phyloP scores from a whole-genome alignment of 805 yeast species.

The Myxozyma mucilagina region DNA sequence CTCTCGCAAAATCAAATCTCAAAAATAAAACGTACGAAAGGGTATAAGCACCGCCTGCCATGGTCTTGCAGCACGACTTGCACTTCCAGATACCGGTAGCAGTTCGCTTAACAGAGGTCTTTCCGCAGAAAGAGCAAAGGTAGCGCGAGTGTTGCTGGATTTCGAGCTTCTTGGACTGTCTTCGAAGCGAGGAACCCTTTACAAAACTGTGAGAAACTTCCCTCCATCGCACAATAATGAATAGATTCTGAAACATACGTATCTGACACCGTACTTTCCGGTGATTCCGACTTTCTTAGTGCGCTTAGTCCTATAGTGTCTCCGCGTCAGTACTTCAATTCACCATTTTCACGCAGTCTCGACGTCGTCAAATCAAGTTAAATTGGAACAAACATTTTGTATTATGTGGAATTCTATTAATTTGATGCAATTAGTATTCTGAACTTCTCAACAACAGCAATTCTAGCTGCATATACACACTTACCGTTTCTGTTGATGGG shows the following conservation, averaged over 20 bases:
- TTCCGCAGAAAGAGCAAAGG: slow-evolving; percentile 99
- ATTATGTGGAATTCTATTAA: slow-evolving; percentile 6
- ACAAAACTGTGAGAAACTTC: background rate
- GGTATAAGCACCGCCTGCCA: slow-evolving; percentile 99
- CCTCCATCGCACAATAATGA: background rate
- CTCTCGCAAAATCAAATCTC: background rate
- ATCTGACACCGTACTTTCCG: slow-evolving; percentile 99
- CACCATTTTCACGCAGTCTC: background rate
- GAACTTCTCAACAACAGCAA: background rate
- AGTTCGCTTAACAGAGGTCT: slow-evolving; percentile 95
- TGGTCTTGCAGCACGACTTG: slow-evolving; percentile 89
- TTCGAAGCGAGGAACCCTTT: slow-evolving; percentile 96
- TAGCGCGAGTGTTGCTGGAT: slow-evolving; percentile 98
- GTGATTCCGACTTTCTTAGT: slow-evolving; percentile 99
- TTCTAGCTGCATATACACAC: background rate
- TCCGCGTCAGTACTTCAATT: background rate
- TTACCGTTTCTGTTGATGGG: slow-evolving; percentile 9
- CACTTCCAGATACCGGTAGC: slow-evolving; percentile 99
- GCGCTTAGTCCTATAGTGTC: slow-evolving; percentile 88
- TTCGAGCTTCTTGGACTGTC: slow-evolving; percentile 99
- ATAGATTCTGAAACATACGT: slow-evolving; percentile 41
- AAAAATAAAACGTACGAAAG: slow-evolving; percentile 53
- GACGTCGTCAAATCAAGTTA: background rate
- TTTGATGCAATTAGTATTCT: background rate
- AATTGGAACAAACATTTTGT: slow-evolving; percentile 10